Evolutionary conservation across 2,329 filamentous ascomycete species (phyloP), one percentile per base, ranked within the genome.

Genomic region (Sclerotinia minor): DNA sequence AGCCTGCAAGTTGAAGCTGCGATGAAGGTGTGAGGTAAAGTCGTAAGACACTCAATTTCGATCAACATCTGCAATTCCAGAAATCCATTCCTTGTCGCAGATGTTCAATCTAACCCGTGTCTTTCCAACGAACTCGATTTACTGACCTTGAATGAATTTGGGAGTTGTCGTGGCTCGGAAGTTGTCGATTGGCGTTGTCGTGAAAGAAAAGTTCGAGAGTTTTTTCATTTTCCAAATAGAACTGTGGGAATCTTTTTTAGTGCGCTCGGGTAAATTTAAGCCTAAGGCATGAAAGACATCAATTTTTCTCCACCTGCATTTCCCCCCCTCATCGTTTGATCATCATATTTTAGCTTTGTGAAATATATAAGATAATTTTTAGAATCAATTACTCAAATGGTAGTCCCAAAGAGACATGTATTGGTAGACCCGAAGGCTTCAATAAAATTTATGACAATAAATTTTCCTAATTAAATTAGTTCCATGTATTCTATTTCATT

Each of bases 151-250:
- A 65, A 41, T 49, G 47, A 55, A 44, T 58, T 49, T 61, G 19
- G 58, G 60, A 24, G 49, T 68, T 67, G 54, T 64, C 64, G 59
- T 47, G 68, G 58, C 65, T 65, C 63, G 38, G 29, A 35, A 49
- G 32, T 65, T 65, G 65, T 67, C 65, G 65, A 63, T 64, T 67
- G 66, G 63, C 60, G 69, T 64, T 55, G 63, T 69, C 49, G 60
- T 61, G 24, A 29, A 45, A 45, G 35, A 47, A 35, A 63, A 49
- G 50, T 61, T 63, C 6, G 57, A 53, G 55, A n/a, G 9, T 41
- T 41, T 65, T 64, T 64, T 35, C 45, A 19, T 60, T 68, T 54
- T 45, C 19, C 55, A 44, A 55, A 58, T 17, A 49, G 45, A n/a
- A 35, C 32, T 41, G 59, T 45, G 58, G 29, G 47, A 50, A 41